Evolutionary conservation across 108 stramenopile genomes (phyloP).

Genomic region (Nitzschia sp.): DNA sequence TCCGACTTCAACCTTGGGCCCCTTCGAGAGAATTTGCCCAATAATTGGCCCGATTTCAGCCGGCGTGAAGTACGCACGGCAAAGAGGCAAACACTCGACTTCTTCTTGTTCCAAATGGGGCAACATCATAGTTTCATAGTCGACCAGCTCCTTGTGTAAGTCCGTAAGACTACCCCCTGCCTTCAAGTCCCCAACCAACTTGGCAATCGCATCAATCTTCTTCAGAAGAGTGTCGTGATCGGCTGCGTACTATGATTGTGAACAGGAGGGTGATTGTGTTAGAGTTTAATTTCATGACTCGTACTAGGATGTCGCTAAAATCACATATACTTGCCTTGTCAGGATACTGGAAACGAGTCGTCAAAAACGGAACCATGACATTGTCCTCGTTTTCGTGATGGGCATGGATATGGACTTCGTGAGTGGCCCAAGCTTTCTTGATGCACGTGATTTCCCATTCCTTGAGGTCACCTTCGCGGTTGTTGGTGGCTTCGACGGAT

Average conservation of each 20-base stretch:
- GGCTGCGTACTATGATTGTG: neutral
- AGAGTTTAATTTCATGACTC: neutral
- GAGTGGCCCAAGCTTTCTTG: constrained; percentile 29
- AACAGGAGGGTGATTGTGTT: neutral
- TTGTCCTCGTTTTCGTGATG: constrained; percentile 56
- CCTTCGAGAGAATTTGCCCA: constrained; percentile 16
- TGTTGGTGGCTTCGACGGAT: constrained; percentile 18
- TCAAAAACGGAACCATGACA: constrained; percentile 40
- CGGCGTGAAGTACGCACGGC: constrained; percentile 44
- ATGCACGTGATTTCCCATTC: constrained; percentile 38
- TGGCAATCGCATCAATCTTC: constrained; percentile 31
- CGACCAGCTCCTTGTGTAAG: constrained; percentile 14
- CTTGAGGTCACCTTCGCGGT: constrained; percentile 1
- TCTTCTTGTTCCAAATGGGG: constrained; percentile 59
- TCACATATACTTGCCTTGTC: constrained; percentile 28
- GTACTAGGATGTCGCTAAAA: no score
- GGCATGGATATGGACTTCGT: constrained; percentile 36
- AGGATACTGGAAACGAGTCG: constrained; percentile 37
- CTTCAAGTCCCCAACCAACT: constrained; percentile 32
- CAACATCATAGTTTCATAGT: constrained; percentile 31
- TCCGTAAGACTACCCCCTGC: constrained; percentile 27
- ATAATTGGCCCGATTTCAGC: constrained; percentile 27
- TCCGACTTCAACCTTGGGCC: constrained; percentile 18
- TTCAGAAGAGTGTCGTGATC: constrained; percentile 43
- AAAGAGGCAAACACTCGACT: constrained; percentile 33